Evolutionary conservation across 495 filamentous ascomycete species (phyloP).

Genomic region (Penicillium parvum): DNA sequence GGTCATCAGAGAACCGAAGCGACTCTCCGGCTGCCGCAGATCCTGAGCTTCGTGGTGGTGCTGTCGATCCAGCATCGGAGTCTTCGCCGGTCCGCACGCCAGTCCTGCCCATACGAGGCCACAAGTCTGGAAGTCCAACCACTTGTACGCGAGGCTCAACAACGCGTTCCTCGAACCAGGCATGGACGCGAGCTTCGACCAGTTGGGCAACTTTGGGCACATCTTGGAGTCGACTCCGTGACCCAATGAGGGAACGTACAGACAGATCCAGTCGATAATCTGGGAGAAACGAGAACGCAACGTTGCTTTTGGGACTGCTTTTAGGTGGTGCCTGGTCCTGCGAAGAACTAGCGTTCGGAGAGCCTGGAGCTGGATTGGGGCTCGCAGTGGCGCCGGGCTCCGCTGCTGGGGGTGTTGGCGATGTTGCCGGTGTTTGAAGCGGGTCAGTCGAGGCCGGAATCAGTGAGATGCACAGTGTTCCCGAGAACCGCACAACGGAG

Average conservation of each 20-base stretch:
- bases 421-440: constrained; percentile 34
- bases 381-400: constrained; percentile 4
- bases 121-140: constrained; percentile 86
- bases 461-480: constrained; percentile 88
- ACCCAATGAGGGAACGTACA: constrained; percentile 87
- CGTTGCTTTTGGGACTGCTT: constrained; percentile 62
- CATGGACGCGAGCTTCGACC: constrained; percentile 83
- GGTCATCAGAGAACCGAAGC: constrained; percentile 21
- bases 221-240: constrained; percentile 83
- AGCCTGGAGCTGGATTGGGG: constrained; percentile 3
- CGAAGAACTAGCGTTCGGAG: constrained; percentile 15
- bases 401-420: constrained; percentile 24
- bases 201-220: constrained; percentile 97
- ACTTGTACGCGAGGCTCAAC: constrained; percentile 96
- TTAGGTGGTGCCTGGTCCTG: constrained; percentile 24
- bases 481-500: constrained; percentile 87
- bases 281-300: constrained; percentile 91
- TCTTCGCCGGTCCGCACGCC: constrained; percentile 44
- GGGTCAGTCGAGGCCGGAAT: constrained; percentile 57
- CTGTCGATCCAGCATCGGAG: constrained; percentile 38
- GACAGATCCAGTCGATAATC: constrained; percentile 93
- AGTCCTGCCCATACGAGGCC: constrained; percentile 69
- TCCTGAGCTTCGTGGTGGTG: constrained; percentile 33
- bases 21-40: constrained; percentile 26
- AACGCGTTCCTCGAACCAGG: constrained; percentile 95